Conservation (phyloP, 345 rosid species). For the Arabis alpina region DNA sequence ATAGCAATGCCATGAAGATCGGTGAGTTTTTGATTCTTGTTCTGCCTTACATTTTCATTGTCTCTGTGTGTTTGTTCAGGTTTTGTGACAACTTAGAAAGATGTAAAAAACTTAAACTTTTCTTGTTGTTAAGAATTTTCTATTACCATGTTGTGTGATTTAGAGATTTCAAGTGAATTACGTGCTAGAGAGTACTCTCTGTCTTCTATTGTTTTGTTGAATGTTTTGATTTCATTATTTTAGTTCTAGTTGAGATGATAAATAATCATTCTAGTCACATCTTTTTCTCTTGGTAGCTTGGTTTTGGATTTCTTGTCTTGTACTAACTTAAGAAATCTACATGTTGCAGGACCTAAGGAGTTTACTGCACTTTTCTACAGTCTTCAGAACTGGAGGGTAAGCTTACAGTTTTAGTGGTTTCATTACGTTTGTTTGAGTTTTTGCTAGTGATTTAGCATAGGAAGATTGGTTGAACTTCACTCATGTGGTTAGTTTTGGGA, state of each 20-base stretch:
- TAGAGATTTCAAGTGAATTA: background rate
- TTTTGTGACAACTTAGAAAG: background rate
- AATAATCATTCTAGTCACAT: constrained; percentile 6
- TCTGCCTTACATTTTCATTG: background rate
- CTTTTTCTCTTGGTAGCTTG: constrained; percentile 5
- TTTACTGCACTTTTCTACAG: constrained; percentile 81
- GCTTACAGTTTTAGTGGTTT: background rate
- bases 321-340: background rate
- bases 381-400: constrained; percentile 97
- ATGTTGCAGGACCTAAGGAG: constrained; percentile 79
- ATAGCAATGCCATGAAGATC: constrained; percentile 68
- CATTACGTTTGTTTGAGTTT: background rate
- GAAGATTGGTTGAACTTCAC: constrained; percentile 12
- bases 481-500: background rate
- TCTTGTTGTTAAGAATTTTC: constrained; percentile 21
- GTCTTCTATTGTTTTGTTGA: no score
- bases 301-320: constrained; percentile 23
- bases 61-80: background rate
- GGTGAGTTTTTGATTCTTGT: constrained; percentile 51
- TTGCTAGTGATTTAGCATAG: background rate
- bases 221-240: constrained; percentile 21
- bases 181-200: constrained; percentile 36
- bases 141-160: constrained; percentile 9
- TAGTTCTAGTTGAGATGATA: constrained; percentile 32
- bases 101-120: background rate